phyloP scores from a whole-genome alignment of 2,329 filamentous ascomycete genomes.

The Alternaria metachromatica region DNA sequence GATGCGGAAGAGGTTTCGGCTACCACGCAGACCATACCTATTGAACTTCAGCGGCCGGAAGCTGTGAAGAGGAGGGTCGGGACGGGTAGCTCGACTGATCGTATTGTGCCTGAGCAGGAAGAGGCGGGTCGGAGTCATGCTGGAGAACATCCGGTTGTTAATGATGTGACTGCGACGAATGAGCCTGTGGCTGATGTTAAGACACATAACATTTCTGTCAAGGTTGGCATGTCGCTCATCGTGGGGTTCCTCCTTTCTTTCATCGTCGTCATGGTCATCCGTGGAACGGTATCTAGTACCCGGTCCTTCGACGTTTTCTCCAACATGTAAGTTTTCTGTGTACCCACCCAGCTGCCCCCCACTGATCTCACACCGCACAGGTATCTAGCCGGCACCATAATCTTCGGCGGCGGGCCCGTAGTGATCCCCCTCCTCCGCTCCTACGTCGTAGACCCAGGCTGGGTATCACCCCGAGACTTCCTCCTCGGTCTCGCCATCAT shows the following conservation, averaged over 20 bases:
- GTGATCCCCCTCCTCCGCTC: constrained; percentile 53
- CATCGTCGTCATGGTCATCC: constrained; percentile 60
- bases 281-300: constrained; percentile 50
- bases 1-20: constrained; percentile 29
- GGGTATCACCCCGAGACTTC: constrained; percentile 74
- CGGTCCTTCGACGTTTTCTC: constrained; percentile 68
- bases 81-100: constrained; percentile 26
- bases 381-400: constrained; percentile 70
- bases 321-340: constrained; percentile 62
- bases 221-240: constrained; percentile 48
- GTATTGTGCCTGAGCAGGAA: constrained; percentile 14
- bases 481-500: constrained; percentile 74
- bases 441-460: constrained; percentile 68
- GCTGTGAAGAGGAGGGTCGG: constrained; percentile 30
- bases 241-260: constrained; percentile 64
- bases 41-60: constrained; percentile 22
- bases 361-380: neutral
- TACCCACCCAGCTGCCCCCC: neutral
- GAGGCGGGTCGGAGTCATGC: constrained; percentile 6
- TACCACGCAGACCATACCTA: constrained; percentile 15
- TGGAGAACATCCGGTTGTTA: constrained; percentile 4
- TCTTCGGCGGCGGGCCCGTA: constrained; percentile 56
- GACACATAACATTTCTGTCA: constrained; percentile 48
- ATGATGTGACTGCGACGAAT: neutral
- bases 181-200: constrained; percentile 25